Percentiles rank a stretch among this genome's conserved stretches.
Evolutionary conservation across 768 basidiomycete genomes (phyloP).

Genomic region (Auricularia sp.): DNA sequence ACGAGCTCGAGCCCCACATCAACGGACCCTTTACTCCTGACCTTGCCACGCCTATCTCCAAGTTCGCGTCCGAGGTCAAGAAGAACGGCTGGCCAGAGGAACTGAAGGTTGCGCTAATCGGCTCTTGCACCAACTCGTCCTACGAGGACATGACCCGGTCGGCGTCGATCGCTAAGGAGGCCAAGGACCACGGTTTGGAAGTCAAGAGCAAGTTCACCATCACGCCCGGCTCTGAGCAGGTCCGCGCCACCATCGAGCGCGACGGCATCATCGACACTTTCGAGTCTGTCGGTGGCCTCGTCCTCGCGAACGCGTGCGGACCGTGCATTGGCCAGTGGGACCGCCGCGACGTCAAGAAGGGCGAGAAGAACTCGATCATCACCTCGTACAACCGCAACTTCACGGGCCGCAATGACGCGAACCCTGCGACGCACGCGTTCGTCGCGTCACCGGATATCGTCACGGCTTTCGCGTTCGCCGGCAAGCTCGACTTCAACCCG

Average conservation of each 20-base stretch:
- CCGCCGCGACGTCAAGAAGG: conserved; percentile 92
- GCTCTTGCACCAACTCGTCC: conserved; percentile 99
- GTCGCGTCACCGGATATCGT: conserved; percentile 92
- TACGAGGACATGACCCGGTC: conserved; percentile 99
- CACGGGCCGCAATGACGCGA: conserved; percentile 98
- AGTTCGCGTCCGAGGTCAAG: conserved; percentile 85
- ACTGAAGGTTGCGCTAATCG: conserved; percentile 94
- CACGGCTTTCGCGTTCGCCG: conserved; percentile 94
- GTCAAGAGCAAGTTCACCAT: conserved; percentile 95
- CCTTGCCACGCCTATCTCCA: conserved; percentile 95
- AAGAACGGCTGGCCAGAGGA: conserved; percentile 96
- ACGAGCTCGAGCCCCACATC: conserved; percentile 96
- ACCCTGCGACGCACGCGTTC: conserved; percentile 96
- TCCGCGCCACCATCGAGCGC: conserved; percentile 94
- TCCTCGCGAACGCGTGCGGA: conserved; percentile 97
- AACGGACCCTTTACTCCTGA: conserved; percentile 99
- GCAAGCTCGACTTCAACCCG: conserved; percentile 93
- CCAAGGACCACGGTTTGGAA: conserved; percentile 73
- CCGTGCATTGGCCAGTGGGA: conserved; percentile 99
- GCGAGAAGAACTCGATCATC: conserved; percentile 95
- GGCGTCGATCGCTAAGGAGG: conserved; percentile 86
- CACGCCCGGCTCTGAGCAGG: conserved; percentile 96
- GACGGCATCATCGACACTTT: conserved; percentile 88
- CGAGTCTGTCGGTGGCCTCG: conserved; percentile 80
- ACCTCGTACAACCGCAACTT: conserved; percentile 99